phyloP scores from a whole-genome alignment of 768 basidiomycete species.

The Auricularia sp. region DNA sequence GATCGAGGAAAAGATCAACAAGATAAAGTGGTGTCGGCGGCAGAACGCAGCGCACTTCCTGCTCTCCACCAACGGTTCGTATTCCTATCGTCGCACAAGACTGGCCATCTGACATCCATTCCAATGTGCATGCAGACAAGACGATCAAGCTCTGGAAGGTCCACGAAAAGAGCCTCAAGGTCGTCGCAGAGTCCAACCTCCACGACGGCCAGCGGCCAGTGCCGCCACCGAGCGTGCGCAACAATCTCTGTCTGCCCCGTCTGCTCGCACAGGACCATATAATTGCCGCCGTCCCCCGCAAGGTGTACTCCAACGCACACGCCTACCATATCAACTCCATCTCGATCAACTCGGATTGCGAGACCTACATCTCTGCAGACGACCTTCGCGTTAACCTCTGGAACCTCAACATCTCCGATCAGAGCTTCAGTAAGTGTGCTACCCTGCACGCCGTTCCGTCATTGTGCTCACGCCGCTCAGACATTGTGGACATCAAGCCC shows the following conservation, averaged over 20 bases:
- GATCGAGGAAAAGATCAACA: constrained; percentile 99
- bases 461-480: constrained; percentile 31
- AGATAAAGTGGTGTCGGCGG: constrained; percentile 99
- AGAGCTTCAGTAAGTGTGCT: constrained; percentile 84
- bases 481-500: constrained; percentile 99
- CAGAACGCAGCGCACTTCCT: constrained; percentile 97
- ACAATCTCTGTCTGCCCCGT: constrained; percentile 75
- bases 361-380: constrained; percentile 99
- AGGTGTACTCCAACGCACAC: constrained; percentile 98
- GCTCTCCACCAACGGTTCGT: constrained; percentile 88
- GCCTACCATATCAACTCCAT: constrained; percentile 99
- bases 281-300: constrained; percentile 95
- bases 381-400: constrained; percentile 95
- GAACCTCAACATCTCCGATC: constrained; percentile 97
- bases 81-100: neutral
- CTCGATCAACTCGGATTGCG: constrained; percentile 97
- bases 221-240: constrained; percentile 46
- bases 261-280: constrained; percentile 95
- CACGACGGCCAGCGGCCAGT: constrained; percentile 66
- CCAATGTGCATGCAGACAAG: constrained; percentile 57
- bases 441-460: neutral
- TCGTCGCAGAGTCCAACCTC: constrained; percentile 95
- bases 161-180: constrained; percentile 94
- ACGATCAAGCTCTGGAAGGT: constrained; percentile 99
- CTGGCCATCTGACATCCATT: neutral